A percentile compares a stretch with the other conserved stretches of the same genome.
phyloP scores from a whole-genome alignment of 768 basidiomycete genomes.

The Phlebiopsis gigantea region DNA sequence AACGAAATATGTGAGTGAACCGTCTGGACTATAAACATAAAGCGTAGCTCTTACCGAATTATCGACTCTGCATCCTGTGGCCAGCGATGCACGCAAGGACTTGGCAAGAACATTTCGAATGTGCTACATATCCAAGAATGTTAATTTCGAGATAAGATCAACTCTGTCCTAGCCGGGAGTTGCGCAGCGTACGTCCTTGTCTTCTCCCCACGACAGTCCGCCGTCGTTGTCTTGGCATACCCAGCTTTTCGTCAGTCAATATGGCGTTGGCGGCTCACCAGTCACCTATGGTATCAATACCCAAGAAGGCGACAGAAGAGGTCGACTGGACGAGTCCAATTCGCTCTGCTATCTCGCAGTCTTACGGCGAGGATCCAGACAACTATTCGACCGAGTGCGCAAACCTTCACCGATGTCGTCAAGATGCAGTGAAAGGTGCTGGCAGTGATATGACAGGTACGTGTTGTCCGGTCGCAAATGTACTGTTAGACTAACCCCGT shows the following conservation, averaged over 20 bases:
- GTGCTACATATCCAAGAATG: too few species aligned
- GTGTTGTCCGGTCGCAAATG: conserved; percentile 15
- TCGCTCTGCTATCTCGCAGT: conserved; percentile 78
- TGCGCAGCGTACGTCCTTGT: not conserved
- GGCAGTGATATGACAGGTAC: conserved; percentile 93
- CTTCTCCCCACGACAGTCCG: not conserved
- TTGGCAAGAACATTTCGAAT: too few species aligned
- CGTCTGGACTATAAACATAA: too few species aligned
- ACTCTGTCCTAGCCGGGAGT: not conserved
- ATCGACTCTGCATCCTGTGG: too few species aligned
- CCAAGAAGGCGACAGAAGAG: conserved; percentile 92
- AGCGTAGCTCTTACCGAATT: too few species aligned
- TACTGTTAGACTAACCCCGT: not conserved
- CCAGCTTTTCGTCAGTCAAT: not conserved
- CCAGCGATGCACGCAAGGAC: too few species aligned
- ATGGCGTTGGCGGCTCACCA: conserved; percentile 35
- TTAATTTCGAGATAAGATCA: not conserved
- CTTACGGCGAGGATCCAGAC: conserved; percentile 91
- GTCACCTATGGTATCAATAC: conserved; percentile 87
- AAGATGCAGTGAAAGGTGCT: conserved; percentile 94
- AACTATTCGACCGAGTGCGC: conserved; percentile 82
- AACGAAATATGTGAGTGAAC: too few species aligned
- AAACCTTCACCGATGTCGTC: conserved; percentile 82
- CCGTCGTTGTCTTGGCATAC: not conserved
- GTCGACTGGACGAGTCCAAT: conserved; percentile 95